phyloP scores from a whole-genome alignment of 129 eudicot species.

The Lonicera japonica region DNA sequence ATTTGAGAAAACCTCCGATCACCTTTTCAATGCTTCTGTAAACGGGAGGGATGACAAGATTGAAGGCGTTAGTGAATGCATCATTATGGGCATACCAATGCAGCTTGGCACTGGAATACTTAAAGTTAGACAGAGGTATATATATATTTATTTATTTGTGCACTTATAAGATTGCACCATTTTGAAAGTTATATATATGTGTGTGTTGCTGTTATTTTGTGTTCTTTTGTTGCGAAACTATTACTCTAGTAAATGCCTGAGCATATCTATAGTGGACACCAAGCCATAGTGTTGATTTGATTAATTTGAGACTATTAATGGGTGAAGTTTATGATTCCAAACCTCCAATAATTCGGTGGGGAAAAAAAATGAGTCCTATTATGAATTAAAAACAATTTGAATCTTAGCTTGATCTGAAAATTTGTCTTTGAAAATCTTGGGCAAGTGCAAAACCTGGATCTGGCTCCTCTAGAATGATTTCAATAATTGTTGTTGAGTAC shows the following conservation, averaged over 20 bases:
- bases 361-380: no score
- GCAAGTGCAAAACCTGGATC: no score
- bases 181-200: background rate
- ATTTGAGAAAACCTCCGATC: conserved; percentile 89
- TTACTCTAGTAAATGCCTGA: background rate
- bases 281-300: background rate
- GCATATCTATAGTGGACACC: background rate
- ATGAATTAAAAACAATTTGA: no score
- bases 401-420: no score
- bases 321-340: no score
- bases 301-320: background rate
- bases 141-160: conserved; percentile 10
- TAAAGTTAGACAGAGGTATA: conserved; percentile 60
- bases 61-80: conserved; percentile 95
- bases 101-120: conserved; percentile 83
- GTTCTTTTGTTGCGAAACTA: background rate
- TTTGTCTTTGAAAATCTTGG: no score
- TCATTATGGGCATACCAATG: conserved; percentile 95
- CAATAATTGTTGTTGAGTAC: no score
- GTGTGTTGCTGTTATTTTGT: no score
- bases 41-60: conserved; percentile 88
- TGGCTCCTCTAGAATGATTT: no score
- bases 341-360: no score
- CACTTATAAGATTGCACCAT: background rate
- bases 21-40: conserved; percentile 81